A percentile compares a stretch with the other conserved stretches of the same genome.
These are phyloP conservation scores for Acacia crassicarpa DNA, from an alignment of 306 rosid genomes.

Conservation along the genomic window DNA sequence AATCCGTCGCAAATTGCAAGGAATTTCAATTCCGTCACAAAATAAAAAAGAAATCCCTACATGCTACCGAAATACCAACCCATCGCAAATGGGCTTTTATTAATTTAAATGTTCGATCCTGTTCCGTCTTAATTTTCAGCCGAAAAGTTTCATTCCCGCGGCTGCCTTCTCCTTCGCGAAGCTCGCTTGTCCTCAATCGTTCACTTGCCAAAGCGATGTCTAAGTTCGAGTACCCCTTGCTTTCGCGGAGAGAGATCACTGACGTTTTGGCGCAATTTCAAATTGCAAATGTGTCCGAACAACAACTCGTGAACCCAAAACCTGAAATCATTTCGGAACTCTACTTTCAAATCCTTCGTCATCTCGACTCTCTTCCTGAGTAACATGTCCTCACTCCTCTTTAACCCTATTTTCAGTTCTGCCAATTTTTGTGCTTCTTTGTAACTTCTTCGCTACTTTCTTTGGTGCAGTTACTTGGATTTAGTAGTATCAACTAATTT, in stretches of 20 bases:
- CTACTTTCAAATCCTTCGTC: constrained; percentile 56
- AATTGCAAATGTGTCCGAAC: constrained; percentile 60
- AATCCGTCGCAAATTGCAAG: no score
- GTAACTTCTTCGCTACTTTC: not conserved
- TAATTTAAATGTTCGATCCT: no score
- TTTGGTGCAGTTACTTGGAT: not conserved
- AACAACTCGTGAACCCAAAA: constrained; percentile 54
- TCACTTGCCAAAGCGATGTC: constrained; percentile 49
- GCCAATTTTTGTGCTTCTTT: not conserved
- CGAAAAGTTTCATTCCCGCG: no score
- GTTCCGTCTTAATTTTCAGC: no score
- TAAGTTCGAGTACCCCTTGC: constrained; percentile 65
- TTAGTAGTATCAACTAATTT: not conserved
- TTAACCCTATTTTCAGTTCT: not conserved
- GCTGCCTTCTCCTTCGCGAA: no score
- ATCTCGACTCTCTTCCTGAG: constrained; percentile 55
- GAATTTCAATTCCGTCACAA: no score
- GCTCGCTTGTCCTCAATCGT: no score
- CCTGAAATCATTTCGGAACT: constrained; percentile 55
- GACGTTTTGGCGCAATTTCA: constrained; percentile 40
- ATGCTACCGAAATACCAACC: no score
- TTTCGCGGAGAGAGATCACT: constrained; percentile 51
- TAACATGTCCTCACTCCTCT: constrained; percentile 3
- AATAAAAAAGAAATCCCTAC: no score
- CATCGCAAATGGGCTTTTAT: no score